These are phyloP conservation scores for Saraca asoca DNA, from an alignment of 331 rosid species.

Conservation along the genomic window DNA sequence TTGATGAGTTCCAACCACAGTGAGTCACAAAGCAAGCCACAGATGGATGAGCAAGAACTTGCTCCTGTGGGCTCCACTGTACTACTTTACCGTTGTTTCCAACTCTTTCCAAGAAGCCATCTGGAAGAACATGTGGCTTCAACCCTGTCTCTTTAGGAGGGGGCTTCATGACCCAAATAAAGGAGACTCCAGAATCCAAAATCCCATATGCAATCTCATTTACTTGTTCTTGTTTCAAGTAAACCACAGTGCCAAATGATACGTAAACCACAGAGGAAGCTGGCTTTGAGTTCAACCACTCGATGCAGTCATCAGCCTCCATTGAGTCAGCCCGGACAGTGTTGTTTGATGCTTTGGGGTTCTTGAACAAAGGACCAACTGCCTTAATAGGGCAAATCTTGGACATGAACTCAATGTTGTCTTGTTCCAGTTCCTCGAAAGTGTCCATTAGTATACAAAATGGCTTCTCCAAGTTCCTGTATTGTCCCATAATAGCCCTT, in stretches of 20 bases:
- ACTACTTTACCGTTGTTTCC: constrained; percentile 50
- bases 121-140: constrained; percentile 34
- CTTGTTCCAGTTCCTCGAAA: constrained; percentile 41
- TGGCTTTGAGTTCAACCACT: constrained; percentile 54
- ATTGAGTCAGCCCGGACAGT: constrained; percentile 38
- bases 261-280: constrained; percentile 47
- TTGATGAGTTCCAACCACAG: constrained; percentile 73
- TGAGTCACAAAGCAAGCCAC: constrained; percentile 61
- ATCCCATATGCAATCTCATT: constrained; percentile 62
- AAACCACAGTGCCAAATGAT: constrained; percentile 54
- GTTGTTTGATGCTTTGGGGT: background rate
- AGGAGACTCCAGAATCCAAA: constrained; percentile 38
- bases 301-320: constrained; percentile 47
- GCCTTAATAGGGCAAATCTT: constrained; percentile 34
- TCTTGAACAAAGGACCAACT: constrained; percentile 47
- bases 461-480: constrained; percentile 19
- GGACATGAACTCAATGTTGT: constrained; percentile 30
- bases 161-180: constrained; percentile 62
- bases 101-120: constrained; percentile 40
- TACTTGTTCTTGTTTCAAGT: constrained; percentile 54
- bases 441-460: constrained; percentile 46
- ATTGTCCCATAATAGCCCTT: constrained; percentile 36
- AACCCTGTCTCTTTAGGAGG: constrained; percentile 26
- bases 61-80: constrained; percentile 63
- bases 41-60: constrained; percentile 51